These are phyloP conservation scores for Citrus australasica DNA, from an alignment of 345 rosid species.

Conservation along the genomic window DNA sequence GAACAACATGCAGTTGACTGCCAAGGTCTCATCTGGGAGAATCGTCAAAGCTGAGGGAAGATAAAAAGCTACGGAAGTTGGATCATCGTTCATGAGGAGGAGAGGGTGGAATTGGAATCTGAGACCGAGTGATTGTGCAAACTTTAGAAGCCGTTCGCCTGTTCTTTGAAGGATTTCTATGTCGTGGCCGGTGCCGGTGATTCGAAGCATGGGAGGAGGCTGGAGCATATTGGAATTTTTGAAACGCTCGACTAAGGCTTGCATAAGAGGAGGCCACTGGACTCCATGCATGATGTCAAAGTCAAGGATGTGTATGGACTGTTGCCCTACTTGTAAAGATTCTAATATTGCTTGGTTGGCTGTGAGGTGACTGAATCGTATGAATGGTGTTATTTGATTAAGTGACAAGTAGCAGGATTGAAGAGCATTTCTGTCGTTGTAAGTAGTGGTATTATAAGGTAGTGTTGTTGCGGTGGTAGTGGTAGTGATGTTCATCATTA, in stretches of 20 bases:
- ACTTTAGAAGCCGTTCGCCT: constrained; percentile 76
- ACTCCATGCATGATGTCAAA: constrained; percentile 97
- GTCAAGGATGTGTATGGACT: constrained; percentile 74
- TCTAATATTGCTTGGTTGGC: constrained; percentile 95
- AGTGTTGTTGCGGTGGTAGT: neutral
- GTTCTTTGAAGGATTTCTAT: constrained; percentile 54
- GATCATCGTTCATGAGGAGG: constrained; percentile 50
- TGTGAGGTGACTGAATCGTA: constrained; percentile 82
- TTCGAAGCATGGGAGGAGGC: constrained; percentile 68
- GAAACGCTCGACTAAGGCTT: constrained; percentile 74
- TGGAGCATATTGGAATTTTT: constrained; percentile 19
- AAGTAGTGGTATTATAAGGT: neutral
- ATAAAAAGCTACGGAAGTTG: constrained; percentile 35
- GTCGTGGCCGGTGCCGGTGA: constrained; percentile 85
- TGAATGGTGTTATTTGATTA: constrained; percentile 85
- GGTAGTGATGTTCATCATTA: constrained; percentile 7
- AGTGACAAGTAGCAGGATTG: constrained; percentile 80
- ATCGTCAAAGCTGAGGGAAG: constrained; percentile 44
- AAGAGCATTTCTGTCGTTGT: constrained; percentile 5
- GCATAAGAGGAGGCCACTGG: constrained; percentile 99
- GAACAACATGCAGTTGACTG: constrained; percentile 72
- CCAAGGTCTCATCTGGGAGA: constrained; percentile 64
- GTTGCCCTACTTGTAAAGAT: constrained; percentile 52
- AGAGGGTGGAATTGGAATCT: constrained; percentile 79
- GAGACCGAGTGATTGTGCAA: constrained; percentile 79